Conservation (phyloP, 2,329 filamentous ascomycete genomes). For the Diaporthe sp. region DNA sequence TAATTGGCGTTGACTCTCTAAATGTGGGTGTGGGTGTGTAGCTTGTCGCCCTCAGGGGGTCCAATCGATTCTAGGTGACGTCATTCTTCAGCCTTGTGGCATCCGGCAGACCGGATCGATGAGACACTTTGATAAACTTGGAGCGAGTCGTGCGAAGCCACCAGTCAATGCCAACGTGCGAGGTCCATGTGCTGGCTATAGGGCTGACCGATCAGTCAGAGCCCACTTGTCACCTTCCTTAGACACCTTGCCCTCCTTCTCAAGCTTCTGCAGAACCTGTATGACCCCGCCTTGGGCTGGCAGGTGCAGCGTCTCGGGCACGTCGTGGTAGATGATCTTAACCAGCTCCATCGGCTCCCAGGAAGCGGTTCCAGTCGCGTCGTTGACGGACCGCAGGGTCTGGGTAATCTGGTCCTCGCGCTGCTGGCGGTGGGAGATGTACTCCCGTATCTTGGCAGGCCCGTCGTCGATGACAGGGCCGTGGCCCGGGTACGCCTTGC, state of each 20-base stretch:
- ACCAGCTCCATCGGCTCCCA: slow-evolving; percentile 88
- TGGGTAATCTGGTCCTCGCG: slow-evolving; percentile 84
- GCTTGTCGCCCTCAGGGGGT: too few relatives aligned
- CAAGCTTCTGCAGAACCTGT: slow-evolving; percentile 85
- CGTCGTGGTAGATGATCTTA: slow-evolving; percentile 86
- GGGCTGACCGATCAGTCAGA: slow-evolving; percentile 57
- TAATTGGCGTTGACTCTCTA: not conserved
- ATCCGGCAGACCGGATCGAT: not conserved
- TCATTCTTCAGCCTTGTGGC: slow-evolving; percentile 33
- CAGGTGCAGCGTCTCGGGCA: slow-evolving; percentile 80
- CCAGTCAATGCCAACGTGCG: not conserved
- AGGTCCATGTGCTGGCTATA: slow-evolving; percentile 49
- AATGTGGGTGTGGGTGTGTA: not conserved
- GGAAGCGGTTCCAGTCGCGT: slow-evolving; percentile 48
- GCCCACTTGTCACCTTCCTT: slow-evolving; percentile 58
- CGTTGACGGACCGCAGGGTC: slow-evolving; percentile 64
- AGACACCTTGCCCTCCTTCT: slow-evolving; percentile 77
- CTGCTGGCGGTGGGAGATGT: slow-evolving; percentile 84
- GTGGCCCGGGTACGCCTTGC: slow-evolving; percentile 88
- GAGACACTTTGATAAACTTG: not conserved
- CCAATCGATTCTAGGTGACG: slow-evolving; percentile 24
- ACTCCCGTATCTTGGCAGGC: slow-evolving; percentile 80
- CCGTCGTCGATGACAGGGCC: slow-evolving; percentile 84
- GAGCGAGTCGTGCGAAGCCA: not conserved
- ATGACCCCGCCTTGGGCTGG: slow-evolving; percentile 83